Conservation (phyloP, 345 rosid genomes). For the Bruguiera gymnorhiza region DNA sequence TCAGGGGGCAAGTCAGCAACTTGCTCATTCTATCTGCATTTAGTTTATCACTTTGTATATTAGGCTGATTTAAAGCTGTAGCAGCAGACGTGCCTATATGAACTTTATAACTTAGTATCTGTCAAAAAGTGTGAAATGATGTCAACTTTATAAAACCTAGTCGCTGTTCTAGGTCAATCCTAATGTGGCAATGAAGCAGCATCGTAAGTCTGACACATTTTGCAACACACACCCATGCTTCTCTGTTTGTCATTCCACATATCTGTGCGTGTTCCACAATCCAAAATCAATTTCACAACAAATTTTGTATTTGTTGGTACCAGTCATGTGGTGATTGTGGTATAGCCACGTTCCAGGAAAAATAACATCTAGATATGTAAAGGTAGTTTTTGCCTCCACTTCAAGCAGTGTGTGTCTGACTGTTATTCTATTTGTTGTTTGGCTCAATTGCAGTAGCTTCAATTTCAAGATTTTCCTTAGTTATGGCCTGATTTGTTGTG, state of each 20-base stretch:
- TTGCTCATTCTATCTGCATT: background rate
- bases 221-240: background rate
- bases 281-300: no score
- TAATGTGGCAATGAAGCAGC: background rate
- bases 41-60: background rate
- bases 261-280: no score
- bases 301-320: no score
- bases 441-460: no score
- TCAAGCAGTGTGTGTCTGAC: background rate
- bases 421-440: no score
- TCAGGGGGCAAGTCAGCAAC: background rate
- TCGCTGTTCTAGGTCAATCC: background rate
- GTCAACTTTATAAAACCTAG: background rate
- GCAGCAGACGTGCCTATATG: background rate
- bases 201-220: background rate
- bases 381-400: background rate
- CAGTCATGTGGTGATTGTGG: background rate
- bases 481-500: background rate
- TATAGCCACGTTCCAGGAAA: background rate
- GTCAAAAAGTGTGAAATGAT: background rate
- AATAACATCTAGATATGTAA: background rate
- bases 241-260: background rate
- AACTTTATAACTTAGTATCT: background rate
- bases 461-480: no score
- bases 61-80: no score